A percentile compares a stretch with the other conserved stretches of the same genome.
Conservation (phyloP, 176 grass and related monocot species). For the Oryza coarctata region DNA sequence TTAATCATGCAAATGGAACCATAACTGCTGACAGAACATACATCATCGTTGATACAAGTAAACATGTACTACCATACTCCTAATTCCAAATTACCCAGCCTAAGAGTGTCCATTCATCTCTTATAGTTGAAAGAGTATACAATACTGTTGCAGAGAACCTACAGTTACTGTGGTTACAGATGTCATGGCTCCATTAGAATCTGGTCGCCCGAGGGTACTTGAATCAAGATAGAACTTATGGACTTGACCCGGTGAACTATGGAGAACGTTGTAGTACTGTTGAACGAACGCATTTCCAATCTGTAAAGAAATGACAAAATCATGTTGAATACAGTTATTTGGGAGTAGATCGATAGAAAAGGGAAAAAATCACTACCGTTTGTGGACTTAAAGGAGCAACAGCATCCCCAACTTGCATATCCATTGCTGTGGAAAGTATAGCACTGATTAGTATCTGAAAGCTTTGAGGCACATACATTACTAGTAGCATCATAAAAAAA, state of each 20-base stretch:
- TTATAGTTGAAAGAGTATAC: not conserved
- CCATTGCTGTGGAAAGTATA: conserved; percentile 39
- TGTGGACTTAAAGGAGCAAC: not conserved
- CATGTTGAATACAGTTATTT: not conserved
- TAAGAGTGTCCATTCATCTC: not conserved
- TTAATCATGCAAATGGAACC: not conserved
- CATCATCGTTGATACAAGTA: not conserved
- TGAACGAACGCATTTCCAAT: conserved; percentile 75
- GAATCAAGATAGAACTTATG: conserved; percentile 79
- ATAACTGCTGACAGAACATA: not conserved
- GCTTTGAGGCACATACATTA: not conserved
- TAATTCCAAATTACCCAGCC: not conserved
- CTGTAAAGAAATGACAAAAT: conserved; percentile 41
- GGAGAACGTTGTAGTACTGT: conserved; percentile 74
- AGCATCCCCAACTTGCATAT: conserved; percentile 1
- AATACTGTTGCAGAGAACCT: conserved; percentile 30
- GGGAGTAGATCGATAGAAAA: not conserved
- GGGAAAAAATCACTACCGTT: conserved; percentile 23
- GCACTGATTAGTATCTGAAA: not conserved
- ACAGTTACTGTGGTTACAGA: conserved; percentile 60
- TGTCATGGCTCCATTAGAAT: conserved; percentile 66
- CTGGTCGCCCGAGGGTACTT: conserved; percentile 65
- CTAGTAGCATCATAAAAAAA: not conserved
- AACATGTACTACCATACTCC: not conserved
- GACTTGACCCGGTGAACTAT: conserved; percentile 40